Conservation (phyloP, 2,329 filamentous ascomycete species). For the Stachybotrys chartarum region DNA sequence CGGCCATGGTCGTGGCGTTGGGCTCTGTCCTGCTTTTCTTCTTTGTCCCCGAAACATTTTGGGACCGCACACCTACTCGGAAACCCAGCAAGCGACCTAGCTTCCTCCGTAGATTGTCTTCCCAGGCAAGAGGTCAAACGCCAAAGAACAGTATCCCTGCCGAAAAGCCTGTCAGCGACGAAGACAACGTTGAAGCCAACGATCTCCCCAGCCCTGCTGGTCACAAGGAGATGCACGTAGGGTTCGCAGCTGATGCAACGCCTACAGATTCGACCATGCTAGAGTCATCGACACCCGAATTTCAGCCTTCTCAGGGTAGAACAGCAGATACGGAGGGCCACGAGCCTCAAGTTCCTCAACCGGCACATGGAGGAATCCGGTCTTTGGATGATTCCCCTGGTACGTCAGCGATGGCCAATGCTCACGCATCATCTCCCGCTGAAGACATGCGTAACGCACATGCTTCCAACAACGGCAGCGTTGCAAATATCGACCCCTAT, state of each 20-base stretch:
- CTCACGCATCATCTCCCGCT: neutral
- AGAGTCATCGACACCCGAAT: neutral
- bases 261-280: neutral
- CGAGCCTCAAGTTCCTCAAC: too few species aligned
- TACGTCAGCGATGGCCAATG: too few species aligned
- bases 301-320: too few species aligned
- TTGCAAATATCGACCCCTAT: conserved; percentile 13
- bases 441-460: neutral
- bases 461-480: conserved; percentile 8
- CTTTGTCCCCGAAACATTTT: conserved; percentile 92
- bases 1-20: conserved; percentile 71
- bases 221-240: neutral
- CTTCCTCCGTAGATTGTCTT: conserved; percentile 42
- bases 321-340: too few species aligned
- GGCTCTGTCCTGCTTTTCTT: conserved; percentile 70
- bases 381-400: too few species aligned
- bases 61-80: conserved; percentile 69
- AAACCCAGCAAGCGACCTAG: conserved; percentile 32
- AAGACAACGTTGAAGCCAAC: neutral
- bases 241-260: neutral
- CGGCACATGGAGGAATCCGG: too few species aligned
- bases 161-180: too few species aligned
- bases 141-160: too few species aligned
- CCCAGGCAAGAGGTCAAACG: conserved; percentile 11
- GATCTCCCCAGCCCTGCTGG: neutral